Percentiles rank a stretch among this genome's conserved stretches.
Evolutionary conservation across 2,329 filamentous ascomycete species (phyloP).

Genomic region (Ceratocystis cubensis): DNA sequence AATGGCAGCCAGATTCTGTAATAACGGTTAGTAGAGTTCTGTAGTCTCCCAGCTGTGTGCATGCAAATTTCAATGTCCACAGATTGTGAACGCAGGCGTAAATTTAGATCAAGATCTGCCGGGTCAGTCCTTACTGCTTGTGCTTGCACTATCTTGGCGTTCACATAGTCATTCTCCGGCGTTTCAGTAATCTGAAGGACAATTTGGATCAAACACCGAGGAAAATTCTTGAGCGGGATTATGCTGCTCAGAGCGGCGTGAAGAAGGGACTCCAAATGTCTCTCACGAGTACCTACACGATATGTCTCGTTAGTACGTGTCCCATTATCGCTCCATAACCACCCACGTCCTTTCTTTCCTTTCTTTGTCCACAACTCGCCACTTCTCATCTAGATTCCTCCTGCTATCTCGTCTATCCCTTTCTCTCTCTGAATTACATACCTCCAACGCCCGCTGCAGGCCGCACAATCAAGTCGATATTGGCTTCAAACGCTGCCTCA

Average conservation of each 20-base stretch:
- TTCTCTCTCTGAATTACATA: constrained; percentile 28
- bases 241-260: constrained; percentile 61
- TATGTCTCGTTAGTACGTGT: constrained; percentile 19
- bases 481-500: constrained; percentile 81
- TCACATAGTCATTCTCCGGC: constrained; percentile 54
- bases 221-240: constrained; percentile 62
- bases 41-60: background rate
- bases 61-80: background rate
- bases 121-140: constrained; percentile 39
- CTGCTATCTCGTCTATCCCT: background rate
- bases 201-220: constrained; percentile 65
- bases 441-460: constrained; percentile 76
- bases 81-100: background rate
- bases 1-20: constrained; percentile 63
- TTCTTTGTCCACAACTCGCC: background rate
- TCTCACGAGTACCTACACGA: constrained; percentile 52
- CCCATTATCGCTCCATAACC: background rate
- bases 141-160: constrained; percentile 47
- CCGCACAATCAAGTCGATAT: constrained; percentile 79
- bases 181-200: constrained; percentile 62
- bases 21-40: background rate
- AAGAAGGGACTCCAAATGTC: constrained; percentile 68
- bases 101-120: background rate
- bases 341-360: background rate
- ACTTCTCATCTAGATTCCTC: background rate